Percentiles rank a stretch among this genome's conserved stretches.
Conservation (phyloP, 2,329 filamentous ascomycete species). For the Phaeoacremonium minimum region DNA sequence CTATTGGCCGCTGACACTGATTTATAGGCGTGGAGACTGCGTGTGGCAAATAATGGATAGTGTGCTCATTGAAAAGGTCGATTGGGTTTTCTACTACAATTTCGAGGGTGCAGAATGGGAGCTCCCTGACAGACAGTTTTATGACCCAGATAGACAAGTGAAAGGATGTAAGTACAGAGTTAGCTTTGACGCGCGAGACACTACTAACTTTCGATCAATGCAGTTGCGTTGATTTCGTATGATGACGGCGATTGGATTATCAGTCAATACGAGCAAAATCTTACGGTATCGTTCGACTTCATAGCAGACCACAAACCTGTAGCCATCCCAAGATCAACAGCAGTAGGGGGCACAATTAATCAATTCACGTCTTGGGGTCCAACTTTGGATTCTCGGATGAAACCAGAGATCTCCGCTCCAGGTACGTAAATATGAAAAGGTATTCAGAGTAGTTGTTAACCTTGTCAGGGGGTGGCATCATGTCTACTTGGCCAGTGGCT, state of each 20-base stretch:
- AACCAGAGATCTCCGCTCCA: conserved; percentile 27
- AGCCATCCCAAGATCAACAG: neutral
- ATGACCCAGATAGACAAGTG: no score
- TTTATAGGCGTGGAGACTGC: neutral
- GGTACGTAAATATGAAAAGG: neutral
- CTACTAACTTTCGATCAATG: neutral
- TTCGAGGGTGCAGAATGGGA: neutral
- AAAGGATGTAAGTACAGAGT: no score
- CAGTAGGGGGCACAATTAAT: conserved; percentile 1
- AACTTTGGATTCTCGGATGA: conserved; percentile 28
- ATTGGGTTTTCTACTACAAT: conserved; percentile 1
- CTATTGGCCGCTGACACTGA: no score
- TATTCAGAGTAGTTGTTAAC: accelerated
- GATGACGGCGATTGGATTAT: conserved; percentile 2
- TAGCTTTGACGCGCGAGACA: no score
- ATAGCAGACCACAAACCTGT: neutral
- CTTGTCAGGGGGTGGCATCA: conserved; percentile 26
- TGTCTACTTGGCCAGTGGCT: conserved; percentile 30
- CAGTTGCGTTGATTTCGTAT: conserved; percentile 1
- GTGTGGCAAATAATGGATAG: neutral
- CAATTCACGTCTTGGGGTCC: conserved; percentile 32
- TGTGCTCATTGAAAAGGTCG: neutral
- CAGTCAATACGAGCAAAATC: neutral
- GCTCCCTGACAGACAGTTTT: neutral
- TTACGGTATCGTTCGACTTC: neutral